A percentile compares a stretch with the other conserved stretches of the same genome.
Conservation (phyloP, 108 stramenopile genomes). For the Epithemia pelagica region DNA sequence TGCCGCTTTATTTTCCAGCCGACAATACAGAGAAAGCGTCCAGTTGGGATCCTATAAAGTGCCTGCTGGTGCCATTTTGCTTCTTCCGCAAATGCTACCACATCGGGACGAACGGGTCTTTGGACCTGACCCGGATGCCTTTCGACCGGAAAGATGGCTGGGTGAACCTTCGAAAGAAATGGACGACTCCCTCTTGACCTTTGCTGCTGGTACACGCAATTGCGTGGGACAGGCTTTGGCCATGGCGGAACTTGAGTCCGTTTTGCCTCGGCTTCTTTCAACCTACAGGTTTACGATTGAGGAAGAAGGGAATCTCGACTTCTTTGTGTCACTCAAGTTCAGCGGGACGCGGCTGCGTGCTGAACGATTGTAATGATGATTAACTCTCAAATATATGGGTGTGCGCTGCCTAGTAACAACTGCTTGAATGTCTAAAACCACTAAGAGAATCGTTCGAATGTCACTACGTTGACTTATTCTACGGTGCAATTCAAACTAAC, state of each 20-base stretch:
- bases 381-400: no score
- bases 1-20: background rate
- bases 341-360: conserved; percentile 1
- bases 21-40: background rate
- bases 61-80: conserved; percentile 4
- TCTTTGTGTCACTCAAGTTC: conserved; percentile 4
- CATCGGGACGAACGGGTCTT: background rate
- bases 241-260: conserved; percentile 7
- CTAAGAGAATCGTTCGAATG: no score
- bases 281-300: background rate
- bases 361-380: no score
- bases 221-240: conserved; percentile 17
- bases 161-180: background rate
- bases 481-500: no score
- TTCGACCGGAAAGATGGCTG: conserved; percentile 8
- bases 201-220: conserved; percentile 11
- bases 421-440: no score
- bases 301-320: conserved; percentile 5
- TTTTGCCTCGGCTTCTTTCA: background rate
- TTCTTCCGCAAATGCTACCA: conserved; percentile 3
- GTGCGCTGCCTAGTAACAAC: no score
- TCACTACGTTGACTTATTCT: no score
- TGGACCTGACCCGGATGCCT: background rate
- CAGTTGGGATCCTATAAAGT: background rate
- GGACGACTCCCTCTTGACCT: conserved; percentile 6